phyloP scores from a whole-genome alignment of 805 yeast species.

The Saturnispora zaruensis region DNA sequence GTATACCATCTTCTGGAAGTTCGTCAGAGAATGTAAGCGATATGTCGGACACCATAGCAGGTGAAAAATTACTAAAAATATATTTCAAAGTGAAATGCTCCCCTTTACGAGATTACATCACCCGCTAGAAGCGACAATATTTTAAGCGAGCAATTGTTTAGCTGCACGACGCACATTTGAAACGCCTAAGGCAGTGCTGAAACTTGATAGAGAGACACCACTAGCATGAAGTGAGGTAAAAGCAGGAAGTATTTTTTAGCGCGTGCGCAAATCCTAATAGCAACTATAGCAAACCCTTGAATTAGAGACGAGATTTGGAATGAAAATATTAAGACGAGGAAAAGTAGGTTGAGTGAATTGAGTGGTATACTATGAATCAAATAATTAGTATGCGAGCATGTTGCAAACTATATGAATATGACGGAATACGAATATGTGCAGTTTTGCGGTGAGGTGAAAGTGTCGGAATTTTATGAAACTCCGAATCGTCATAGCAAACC shows the following conservation, averaged over 20 bases:
- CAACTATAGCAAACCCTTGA: neutral
- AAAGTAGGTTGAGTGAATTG: neutral
- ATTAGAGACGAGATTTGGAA: neutral
- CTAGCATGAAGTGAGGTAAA: neutral
- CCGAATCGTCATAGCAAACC: neutral
- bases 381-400: too few species aligned
- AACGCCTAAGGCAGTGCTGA: neutral
- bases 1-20: neutral
- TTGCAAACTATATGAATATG: too few species aligned
- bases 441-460: too few species aligned
- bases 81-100: neutral
- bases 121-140: neutral
- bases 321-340: too few species aligned
- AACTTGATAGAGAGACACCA: neutral
- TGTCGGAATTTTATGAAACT: neutral
- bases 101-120: neutral
- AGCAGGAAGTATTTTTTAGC: neutral
- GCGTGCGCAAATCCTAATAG: neutral
- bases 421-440: too few species aligned
- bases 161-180: neutral
- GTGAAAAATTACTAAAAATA: neutral
- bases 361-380: neutral
- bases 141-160: too few species aligned
- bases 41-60: neutral
- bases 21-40: neutral